Conservation (phyloP, 2,329 filamentous ascomycete genomes). For the Botrytis squamosa region DNA sequence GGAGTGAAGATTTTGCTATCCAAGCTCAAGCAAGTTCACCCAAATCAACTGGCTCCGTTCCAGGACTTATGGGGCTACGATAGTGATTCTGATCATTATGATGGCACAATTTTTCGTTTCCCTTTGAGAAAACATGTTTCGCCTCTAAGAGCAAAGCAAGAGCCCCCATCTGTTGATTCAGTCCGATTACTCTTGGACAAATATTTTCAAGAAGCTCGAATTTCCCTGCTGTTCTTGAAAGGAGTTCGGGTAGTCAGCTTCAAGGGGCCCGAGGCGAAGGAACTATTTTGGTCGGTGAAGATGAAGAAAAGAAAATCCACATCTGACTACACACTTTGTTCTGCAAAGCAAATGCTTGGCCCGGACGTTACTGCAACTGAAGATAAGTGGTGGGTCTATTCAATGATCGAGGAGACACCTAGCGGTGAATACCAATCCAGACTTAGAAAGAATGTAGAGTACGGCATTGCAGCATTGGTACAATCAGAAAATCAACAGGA, state of each 20-base stretch:
- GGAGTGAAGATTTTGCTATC: constrained; percentile 31
- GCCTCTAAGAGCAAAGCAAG: neutral
- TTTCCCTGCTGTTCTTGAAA: constrained; percentile 34
- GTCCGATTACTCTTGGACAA: constrained; percentile 21
- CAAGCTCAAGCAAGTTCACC: constrained; percentile 27
- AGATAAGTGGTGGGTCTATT: constrained; percentile 30
- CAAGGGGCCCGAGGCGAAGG: constrained; percentile 19
- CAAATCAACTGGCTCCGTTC: constrained; percentile 31
- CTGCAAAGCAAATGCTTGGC: constrained; percentile 15
- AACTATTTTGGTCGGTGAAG: constrained; percentile 29
- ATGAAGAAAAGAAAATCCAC: constrained; percentile 3
- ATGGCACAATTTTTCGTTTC: constrained; percentile 37
- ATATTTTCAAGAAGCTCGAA: constrained; percentile 34
- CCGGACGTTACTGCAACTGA: constrained; percentile 10
- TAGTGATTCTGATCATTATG: constrained; percentile 27
- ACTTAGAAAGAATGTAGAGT: constrained; percentile 30
- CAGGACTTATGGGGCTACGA: constrained; percentile 32
- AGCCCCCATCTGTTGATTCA: neutral
- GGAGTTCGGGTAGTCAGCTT: constrained; percentile 30
- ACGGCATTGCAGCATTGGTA: constrained; percentile 30
- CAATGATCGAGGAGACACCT: constrained; percentile 25
- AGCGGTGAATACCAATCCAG: constrained; percentile 24
- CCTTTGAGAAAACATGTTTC: constrained; percentile 27
- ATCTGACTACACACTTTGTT: constrained; percentile 22
- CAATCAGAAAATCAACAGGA: constrained; percentile 3